Conservation (phyloP, 305 asterid genomes). For the Fraxinus paxiana region DNA sequence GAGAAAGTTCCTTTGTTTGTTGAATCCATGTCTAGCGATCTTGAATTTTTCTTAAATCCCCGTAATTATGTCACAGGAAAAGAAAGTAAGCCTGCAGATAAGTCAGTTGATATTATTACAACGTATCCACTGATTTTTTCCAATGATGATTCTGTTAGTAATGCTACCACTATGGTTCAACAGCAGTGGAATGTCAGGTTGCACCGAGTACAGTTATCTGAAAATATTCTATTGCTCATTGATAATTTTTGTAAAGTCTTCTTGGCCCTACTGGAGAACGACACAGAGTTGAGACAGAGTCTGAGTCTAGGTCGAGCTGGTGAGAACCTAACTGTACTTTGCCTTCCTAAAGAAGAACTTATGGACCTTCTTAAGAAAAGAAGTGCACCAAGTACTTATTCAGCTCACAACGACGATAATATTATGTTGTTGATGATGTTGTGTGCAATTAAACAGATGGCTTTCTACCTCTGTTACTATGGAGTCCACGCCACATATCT, state of each 20-base stretch:
- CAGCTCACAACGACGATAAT: slow-evolving; percentile 32
- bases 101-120: slow-evolving; percentile 28
- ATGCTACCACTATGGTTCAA: slow-evolving; percentile 37
- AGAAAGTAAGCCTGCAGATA: slow-evolving; percentile 38
- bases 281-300: slow-evolving; percentile 30
- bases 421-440: slow-evolving; percentile 37
- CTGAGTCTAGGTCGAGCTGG: slow-evolving; percentile 31
- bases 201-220: slow-evolving; percentile 46
- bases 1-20: slow-evolving; percentile 41
- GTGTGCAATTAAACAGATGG: slow-evolving; percentile 60
- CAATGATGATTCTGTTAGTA: slow-evolving; percentile 36
- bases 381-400: slow-evolving; percentile 24
- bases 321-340: slow-evolving; percentile 36
- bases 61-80: slow-evolving; percentile 35
- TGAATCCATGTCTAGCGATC: slow-evolving; percentile 64
- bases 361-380: slow-evolving; percentile 32
- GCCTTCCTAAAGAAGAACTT: slow-evolving; percentile 43
- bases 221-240: slow-evolving; percentile 37
- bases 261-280: slow-evolving; percentile 42
- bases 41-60: slow-evolving; percentile 61
- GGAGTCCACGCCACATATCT: slow-evolving; percentile 52
- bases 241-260: slow-evolving; percentile 39
- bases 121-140: slow-evolving; percentile 29
- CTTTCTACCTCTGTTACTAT: slow-evolving; percentile 62
- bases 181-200: slow-evolving; percentile 47